A percentile compares a stretch with the other conserved stretches of the same genome.
Conservation (phyloP, 2,329 filamentous ascomycete species). For the Exophiala aquamarina region DNA sequence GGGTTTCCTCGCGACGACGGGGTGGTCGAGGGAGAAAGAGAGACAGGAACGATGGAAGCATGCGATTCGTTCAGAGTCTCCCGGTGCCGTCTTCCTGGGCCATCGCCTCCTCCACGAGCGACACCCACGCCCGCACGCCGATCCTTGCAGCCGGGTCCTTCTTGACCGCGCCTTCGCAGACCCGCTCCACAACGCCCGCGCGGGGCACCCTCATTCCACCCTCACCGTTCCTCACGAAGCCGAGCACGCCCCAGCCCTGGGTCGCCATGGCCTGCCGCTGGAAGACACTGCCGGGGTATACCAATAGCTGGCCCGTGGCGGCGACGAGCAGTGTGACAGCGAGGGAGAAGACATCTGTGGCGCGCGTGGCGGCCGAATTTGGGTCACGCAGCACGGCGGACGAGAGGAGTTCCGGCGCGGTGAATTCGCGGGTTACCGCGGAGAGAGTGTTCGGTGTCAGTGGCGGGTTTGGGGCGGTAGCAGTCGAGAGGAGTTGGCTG, state of each 20-base stretch:
- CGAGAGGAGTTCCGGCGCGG: slow-evolving; percentile 45
- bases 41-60: too few species aligned
- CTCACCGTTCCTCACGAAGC: slow-evolving; percentile 38
- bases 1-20: too few species aligned
- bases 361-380: slow-evolving; percentile 35
- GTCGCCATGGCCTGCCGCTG: slow-evolving; percentile 44
- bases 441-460: slow-evolving; percentile 32
- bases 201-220: slow-evolving; percentile 40
- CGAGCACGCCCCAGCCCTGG: slow-evolving; percentile 44
- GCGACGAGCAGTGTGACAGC: slow-evolving; percentile 46
- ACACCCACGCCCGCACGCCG: slow-evolving; percentile 18
- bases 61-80: too few species aligned
- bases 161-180: slow-evolving; percentile 38
- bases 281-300: slow-evolving; percentile 43
- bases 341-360: slow-evolving; percentile 47
- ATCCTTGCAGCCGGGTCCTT: slow-evolving; percentile 32
- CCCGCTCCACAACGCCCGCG: slow-evolving; percentile 41
- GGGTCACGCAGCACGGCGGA: slow-evolving; percentile 36
- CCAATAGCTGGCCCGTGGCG: slow-evolving; percentile 45
- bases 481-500: slow-evolving; percentile 30
- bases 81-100: too few species aligned
- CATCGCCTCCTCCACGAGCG: slow-evolving; percentile 16
- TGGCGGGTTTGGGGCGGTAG: neutral
- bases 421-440: slow-evolving; percentile 46
- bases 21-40: too few species aligned